Evolutionary conservation across 169 alveolate species (phyloP).

Genomic region (Sarcocystis neurona): DNA sequence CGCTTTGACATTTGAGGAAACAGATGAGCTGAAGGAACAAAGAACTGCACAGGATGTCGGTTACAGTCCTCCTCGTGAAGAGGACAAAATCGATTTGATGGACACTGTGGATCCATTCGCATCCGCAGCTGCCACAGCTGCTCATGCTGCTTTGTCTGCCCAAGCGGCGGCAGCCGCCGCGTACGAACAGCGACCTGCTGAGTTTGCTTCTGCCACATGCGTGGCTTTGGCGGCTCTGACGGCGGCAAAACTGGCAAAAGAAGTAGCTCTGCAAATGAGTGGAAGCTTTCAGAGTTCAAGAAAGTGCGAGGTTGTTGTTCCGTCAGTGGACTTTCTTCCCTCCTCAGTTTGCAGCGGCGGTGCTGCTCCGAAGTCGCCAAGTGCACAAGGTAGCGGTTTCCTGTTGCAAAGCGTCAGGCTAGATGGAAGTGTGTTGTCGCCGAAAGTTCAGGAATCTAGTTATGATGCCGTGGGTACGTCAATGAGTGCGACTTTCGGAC

Average conservation of each 20-base stretch:
- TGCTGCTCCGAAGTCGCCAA: not conserved
- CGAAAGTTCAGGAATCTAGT: too few relatives aligned
- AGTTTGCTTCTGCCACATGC: not conserved
- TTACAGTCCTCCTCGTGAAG: not conserved
- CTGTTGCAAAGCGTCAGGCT: not conserved
- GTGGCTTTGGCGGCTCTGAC: conserved; percentile 21
- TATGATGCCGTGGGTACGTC: too few relatives aligned
- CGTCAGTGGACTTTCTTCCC: not conserved
- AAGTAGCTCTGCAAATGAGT: not conserved
- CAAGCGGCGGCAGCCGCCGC: conserved; percentile 4
- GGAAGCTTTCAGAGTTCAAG: not conserved
- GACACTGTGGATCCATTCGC: conserved; percentile 5
- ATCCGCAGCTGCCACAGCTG: not conserved
- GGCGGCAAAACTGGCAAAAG: not conserved
- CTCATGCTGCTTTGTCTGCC: not conserved
- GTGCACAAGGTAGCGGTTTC: not conserved
- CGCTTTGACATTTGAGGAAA: too few relatives aligned
- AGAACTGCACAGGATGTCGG: not conserved
- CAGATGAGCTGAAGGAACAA: not conserved
- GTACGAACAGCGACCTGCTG: not conserved
- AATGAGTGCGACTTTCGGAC: too few relatives aligned
- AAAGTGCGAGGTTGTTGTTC: not conserved
- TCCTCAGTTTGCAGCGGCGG: not conserved
- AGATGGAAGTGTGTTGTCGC: too few relatives aligned
- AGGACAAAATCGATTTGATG: not conserved